Conservation (phyloP, 495 filamentous ascomycete species). For the Xylaria curta region DNA sequence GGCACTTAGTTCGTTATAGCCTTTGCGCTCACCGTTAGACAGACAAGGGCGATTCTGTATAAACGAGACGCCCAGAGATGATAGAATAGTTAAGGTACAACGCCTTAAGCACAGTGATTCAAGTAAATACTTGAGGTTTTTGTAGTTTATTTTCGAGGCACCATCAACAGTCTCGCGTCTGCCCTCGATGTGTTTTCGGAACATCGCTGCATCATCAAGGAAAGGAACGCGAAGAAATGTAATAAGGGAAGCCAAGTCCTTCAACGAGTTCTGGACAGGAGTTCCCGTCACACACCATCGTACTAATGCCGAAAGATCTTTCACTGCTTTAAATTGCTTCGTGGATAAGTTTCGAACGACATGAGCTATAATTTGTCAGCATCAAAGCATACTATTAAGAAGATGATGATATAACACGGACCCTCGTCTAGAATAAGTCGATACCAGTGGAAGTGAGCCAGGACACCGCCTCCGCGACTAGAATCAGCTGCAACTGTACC, state of each 20-base stretch:
- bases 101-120: constrained; percentile 11
- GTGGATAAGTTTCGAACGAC: constrained; percentile 38
- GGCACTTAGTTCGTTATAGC: constrained; percentile 33
- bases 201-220: constrained; percentile 29
- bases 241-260: constrained; percentile 45
- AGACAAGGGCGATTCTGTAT: constrained; percentile 31
- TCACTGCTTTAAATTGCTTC: constrained; percentile 38
- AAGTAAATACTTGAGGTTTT: background rate
- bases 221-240: constrained; percentile 39
- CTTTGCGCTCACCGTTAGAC: constrained; percentile 32
- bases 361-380: constrained; percentile 39
- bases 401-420: background rate
- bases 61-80: constrained; percentile 32
- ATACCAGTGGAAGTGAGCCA: constrained; percentile 8
- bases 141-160: background rate
- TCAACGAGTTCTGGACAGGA: constrained; percentile 47
- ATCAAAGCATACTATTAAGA: background rate
- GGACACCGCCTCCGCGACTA: constrained; percentile 38
- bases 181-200: background rate
- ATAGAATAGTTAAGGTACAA: constrained; percentile 25
- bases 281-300: constrained; percentile 52
- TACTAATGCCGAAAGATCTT: constrained; percentile 25
- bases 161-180: background rate
- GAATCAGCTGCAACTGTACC: constrained; percentile 40
- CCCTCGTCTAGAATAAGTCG: constrained; percentile 14